These are phyloP conservation scores for Hyphopichia pseudoburtonii DNA, from an alignment of 1,139 yeast genomes.

Conservation along the genomic window DNA sequence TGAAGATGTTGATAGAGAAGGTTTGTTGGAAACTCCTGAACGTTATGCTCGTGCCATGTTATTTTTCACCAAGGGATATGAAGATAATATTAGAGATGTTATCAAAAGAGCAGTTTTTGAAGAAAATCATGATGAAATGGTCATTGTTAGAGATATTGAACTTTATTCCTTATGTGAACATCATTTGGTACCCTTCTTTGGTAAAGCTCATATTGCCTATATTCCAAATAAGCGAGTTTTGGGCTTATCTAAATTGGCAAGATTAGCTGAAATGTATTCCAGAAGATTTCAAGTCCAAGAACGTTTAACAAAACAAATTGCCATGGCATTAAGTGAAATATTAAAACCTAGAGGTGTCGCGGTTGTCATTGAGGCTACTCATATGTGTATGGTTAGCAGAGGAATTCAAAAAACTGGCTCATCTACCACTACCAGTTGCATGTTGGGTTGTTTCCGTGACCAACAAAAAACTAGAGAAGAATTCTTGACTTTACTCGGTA, in stretches of 20 bases:
- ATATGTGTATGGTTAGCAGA: conserved; percentile 99
- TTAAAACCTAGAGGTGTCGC: conserved; percentile 96
- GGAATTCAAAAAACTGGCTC: conserved; percentile 97
- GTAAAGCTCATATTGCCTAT: conserved; percentile 95
- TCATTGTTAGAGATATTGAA: conserved; percentile 92
- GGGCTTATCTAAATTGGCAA: conserved; percentile 89
- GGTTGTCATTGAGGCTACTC: conserved; percentile 95
- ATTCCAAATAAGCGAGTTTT: conserved; percentile 94
- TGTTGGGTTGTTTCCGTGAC: conserved; percentile 93
- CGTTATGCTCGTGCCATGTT: conserved; percentile 96
- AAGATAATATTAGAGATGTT: conserved; percentile 86
- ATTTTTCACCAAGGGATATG: conserved; percentile 93
- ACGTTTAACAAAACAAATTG: conserved; percentile 92
- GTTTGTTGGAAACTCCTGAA: conserved; percentile 90
- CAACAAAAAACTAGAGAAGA: conserved; percentile 96
- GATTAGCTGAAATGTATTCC: conserved; percentile 95
- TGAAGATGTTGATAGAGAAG: conserved; percentile 87
- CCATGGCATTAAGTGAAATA: conserved; percentile 90
- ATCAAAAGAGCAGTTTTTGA: conserved; percentile 95
- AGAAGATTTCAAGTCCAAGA: conserved; percentile 97
- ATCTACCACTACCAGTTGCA: conserved; percentile 90
- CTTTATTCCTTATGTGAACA: conserved; percentile 93
- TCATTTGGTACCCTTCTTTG: conserved; percentile 94
- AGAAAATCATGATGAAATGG: conserved; percentile 99
- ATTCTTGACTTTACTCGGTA: conserved; percentile 77